Percentiles rank a stretch among this genome's conserved stretches.
Evolutionary conservation across 371 early-diverging fungal species (phyloP).

Genomic region (Mortierella sp.): DNA sequence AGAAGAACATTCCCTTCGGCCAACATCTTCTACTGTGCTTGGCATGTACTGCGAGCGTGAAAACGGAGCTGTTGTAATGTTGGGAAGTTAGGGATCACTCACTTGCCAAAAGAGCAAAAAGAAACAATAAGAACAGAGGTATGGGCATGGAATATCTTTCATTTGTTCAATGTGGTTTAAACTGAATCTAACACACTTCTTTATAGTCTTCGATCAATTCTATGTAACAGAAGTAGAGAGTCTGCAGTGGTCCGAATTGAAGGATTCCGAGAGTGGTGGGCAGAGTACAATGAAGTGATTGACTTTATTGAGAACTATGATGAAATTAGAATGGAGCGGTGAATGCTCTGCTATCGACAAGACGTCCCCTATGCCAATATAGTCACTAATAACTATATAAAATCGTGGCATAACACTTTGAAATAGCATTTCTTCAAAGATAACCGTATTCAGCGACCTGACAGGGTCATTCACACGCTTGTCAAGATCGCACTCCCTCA

Average conservation of each 20-base stretch:
- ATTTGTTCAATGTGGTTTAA: too few relatives aligned
- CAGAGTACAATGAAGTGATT: neutral
- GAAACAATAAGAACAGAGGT: too few relatives aligned
- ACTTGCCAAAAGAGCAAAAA: neutral
- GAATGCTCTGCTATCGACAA: slow-evolving; percentile 5
- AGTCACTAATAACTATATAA: neutral
- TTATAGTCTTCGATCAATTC: neutral
- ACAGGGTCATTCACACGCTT: neutral
- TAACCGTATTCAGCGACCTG: neutral
- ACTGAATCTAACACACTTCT: neutral
- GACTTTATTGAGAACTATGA: neutral
- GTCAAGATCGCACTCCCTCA: neutral
- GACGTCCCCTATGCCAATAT: neutral
- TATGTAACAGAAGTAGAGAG: neutral
- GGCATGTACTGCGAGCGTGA: slow-evolving; percentile 28
- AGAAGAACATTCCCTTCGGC: neutral
- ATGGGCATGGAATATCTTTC: too few relatives aligned
- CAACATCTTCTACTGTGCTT: slow-evolving; percentile 24
- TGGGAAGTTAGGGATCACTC: neutral
- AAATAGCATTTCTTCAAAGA: neutral
- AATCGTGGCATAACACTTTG: neutral
- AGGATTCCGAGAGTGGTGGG: neutral
- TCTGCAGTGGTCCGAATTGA: neutral
- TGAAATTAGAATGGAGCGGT: neutral
- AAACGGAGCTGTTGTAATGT: slow-evolving; percentile 1